Evolutionary conservation across 208 protist species (phyloP).

Genomic region (Trypanosoma congolense): DNA sequence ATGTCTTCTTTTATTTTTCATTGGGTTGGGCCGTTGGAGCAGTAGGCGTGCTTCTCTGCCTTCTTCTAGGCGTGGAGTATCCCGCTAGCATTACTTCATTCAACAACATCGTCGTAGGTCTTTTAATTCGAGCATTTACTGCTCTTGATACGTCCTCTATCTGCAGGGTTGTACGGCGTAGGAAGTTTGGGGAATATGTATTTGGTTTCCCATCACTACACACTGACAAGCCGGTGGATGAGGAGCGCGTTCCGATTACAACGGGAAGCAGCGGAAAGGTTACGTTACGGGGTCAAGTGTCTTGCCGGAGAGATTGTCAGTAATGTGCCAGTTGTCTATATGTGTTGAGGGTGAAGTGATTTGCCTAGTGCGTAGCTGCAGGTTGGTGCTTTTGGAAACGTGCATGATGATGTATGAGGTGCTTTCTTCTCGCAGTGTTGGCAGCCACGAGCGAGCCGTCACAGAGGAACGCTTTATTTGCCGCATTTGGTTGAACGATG

Average conservation of each 20-base stretch:
- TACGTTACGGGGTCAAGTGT: neutral
- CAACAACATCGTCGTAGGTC: slow-evolving; percentile 14
- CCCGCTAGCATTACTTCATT: slow-evolving; percentile 25
- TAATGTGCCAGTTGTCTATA: slow-evolving; percentile 11
- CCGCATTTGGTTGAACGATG: slow-evolving; percentile 23
- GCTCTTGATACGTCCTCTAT: neutral
- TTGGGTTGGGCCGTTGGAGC: slow-evolving; percentile 55
- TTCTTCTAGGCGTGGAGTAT: slow-evolving; percentile 46
- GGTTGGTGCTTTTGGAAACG: slow-evolving; percentile 12
- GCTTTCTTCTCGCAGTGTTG: slow-evolving; percentile 8
- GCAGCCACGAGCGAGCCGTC: slow-evolving; percentile 17
- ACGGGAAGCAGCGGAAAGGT: too few relatives aligned
- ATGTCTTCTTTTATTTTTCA: slow-evolving; percentile 25
- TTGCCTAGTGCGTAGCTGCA: neutral
- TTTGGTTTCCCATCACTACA: too few relatives aligned
- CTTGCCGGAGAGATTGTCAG: neutral
- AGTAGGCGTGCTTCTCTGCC: slow-evolving; percentile 30
- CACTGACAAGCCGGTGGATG: too few relatives aligned
- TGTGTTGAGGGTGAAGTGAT: neutral
- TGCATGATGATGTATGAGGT: slow-evolving; percentile 13
- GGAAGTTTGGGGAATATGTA: too few relatives aligned
- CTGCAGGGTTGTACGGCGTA: too few relatives aligned
- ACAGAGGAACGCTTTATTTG: slow-evolving; percentile 10
- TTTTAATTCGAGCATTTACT: slow-evolving; percentile 1
- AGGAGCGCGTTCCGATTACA: too few relatives aligned